Evolutionary conservation across 805 yeast genomes (phyloP), one percentile per base, ranked within the genome.

Genomic region (Lachancea thermotolerans): DNA sequence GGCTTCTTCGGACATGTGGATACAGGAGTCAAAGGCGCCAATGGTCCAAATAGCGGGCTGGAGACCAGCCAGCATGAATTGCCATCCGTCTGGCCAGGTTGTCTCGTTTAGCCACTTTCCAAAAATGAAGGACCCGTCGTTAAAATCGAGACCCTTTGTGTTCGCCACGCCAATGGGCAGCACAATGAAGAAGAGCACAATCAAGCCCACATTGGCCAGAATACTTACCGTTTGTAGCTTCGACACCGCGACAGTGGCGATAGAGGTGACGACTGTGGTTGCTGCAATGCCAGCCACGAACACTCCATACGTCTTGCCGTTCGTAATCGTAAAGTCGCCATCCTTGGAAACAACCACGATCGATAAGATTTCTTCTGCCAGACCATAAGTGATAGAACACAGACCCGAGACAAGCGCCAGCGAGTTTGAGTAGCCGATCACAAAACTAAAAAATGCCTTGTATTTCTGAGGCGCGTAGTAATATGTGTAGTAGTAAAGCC

Each of bases 1-100:
- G 29, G 82, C 82, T 58, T 82, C 88, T 60, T 82, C 89, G 11
- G 82, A 71, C 80, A 81, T 77, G 65, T 82, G 88, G 41, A 82
- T 77, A 55, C 82, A 77, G 6, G 83, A 74, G 59, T 82, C 88
- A 57, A 80, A 81, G 0, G 84, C 81, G 27, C 85, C 83, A 60
- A 82, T 79, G 16, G 85, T 79, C 89, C 90, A 82, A 46, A 81
- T 74, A 1, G 79, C 77, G 0, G 86, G 78, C 76, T 79, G 72
- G 71, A 79, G 74, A 10, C 74, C 68, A 42, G 62, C 62, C 55
- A 78, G 64, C 48, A 72, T 58, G 46, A 69, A 53, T 68, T 78
- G 70, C 79, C 81, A 78, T 18, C 84, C 84, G 35, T 60, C 62
- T 5, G 79, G 71, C 79, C 84, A 81, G 18, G 68, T 70, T 14